A percentile compares a stretch with the other conserved stretches of the same genome.
phyloP scores from a whole-genome alignment of 768 basidiomycete species.

The Calocybe cyanea region DNA sequence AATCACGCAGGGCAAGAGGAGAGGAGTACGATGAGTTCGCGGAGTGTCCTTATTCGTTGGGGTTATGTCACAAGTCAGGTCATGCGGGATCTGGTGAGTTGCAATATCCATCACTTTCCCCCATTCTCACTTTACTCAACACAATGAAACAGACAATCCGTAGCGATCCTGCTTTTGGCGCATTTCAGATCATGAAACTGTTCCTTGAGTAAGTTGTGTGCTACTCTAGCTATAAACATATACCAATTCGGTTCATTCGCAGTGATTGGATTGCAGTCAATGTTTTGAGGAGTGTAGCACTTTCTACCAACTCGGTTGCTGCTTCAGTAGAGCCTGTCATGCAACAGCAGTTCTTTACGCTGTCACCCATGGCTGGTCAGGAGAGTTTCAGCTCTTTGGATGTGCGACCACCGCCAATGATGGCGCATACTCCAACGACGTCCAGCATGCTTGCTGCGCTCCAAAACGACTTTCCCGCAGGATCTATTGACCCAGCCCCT shows the following conservation, averaged over 20 bases:
- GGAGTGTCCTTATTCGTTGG: slow-evolving; percentile 87
- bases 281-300: slow-evolving; percentile 79
- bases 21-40: slow-evolving; percentile 76
- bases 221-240: not conserved
- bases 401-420: slow-evolving; percentile 52
- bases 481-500: slow-evolving; percentile 61
- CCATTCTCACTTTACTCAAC: too few species aligned
- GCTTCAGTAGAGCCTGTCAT: slow-evolving; percentile 90
- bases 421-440: slow-evolving; percentile 82
- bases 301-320: slow-evolving; percentile 88
- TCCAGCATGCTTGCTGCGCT: slow-evolving; percentile 89
- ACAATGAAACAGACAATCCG: slow-evolving; percentile 65
- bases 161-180: slow-evolving; percentile 88
- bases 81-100: slow-evolving; percentile 82
- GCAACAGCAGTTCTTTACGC: slow-evolving; percentile 83
- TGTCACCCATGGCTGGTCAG: slow-evolving; percentile 88
- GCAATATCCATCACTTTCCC: slow-evolving; percentile 1
- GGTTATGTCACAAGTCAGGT: slow-evolving; percentile 91
- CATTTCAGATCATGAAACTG: slow-evolving; percentile 88
- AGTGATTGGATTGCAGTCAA: slow-evolving; percentile 93
- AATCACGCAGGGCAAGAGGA: slow-evolving; percentile 60
- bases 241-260: slow-evolving; percentile 9
- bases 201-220: slow-evolving; percentile 75
- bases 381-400: slow-evolving; percentile 72
- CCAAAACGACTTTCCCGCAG: slow-evolving; percentile 70